phyloP scores from a whole-genome alignment of 768 basidiomycete species.

The Crucibulum laeve region DNA sequence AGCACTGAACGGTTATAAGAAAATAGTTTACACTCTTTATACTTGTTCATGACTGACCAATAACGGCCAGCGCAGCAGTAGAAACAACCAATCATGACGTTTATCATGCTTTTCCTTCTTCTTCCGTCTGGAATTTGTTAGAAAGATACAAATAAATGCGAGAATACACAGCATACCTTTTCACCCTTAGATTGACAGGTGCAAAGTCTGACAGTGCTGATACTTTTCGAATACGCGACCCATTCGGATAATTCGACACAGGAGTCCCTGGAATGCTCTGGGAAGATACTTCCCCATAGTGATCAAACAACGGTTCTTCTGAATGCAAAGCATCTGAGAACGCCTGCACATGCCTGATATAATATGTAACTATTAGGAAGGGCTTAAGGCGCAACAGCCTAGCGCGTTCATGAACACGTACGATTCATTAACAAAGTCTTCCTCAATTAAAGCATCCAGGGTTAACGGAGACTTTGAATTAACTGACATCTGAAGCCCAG shows the following conservation, averaged over 20 bases:
- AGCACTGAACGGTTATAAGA: constrained; percentile 39
- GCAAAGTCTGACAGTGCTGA: constrained; percentile 86
- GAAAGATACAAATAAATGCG: neutral
- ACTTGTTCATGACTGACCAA: constrained; percentile 64
- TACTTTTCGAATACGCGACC: constrained; percentile 66
- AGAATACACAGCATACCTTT: constrained; percentile 41
- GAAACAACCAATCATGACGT: constrained; percentile 69
- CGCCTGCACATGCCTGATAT: constrained; percentile 58
- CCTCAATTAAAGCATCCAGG: constrained; percentile 32
- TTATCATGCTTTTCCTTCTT: constrained; percentile 36
- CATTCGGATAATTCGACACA: constrained; percentile 9
- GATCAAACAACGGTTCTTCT: constrained; percentile 46
- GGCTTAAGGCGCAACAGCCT: neutral
- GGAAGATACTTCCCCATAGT: constrained; percentile 27
- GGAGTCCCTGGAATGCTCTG: constrained; percentile 37
- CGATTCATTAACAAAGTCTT: constrained; percentile 71
- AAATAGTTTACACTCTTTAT: too few relatives aligned
- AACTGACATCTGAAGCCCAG: neutral
- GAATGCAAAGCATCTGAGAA: constrained; percentile 71
- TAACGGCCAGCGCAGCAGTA: constrained; percentile 83
- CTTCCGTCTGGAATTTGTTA: constrained; percentile 15
- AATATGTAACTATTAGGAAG: too few relatives aligned
- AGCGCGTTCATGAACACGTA: constrained; percentile 26
- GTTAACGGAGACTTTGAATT: constrained; percentile 1
- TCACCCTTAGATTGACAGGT: constrained; percentile 82